These are phyloP conservation scores for Neurospora sp. DNA, from an alignment of 495 filamentous ascomycete species.

Conservation along the genomic window DNA sequence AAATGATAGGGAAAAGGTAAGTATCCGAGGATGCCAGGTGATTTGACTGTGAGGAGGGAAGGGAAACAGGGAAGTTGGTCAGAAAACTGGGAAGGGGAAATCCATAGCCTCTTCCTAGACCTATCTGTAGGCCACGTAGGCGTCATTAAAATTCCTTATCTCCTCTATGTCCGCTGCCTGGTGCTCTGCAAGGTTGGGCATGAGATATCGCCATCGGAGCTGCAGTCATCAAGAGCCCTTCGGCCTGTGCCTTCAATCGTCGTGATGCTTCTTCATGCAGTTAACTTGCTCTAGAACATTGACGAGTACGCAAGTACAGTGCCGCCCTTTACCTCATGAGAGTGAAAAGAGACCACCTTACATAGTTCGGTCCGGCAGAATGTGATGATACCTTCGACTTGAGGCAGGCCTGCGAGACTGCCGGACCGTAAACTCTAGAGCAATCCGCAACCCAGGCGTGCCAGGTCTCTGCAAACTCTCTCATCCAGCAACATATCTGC, in stretches of 20 bases:
- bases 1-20: not conserved
- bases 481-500: not conserved
- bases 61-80: not conserved
- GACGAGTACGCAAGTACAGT: not conserved
- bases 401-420: not conserved
- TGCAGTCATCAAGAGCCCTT: not conserved
- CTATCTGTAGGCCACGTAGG: not conserved
- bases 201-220: not conserved
- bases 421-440: not conserved
- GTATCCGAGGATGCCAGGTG: not conserved
- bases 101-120: not conserved
- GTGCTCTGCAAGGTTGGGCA: not conserved
- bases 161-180: not conserved
- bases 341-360: not conserved
- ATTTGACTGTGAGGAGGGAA: not conserved
- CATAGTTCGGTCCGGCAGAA: not conserved
- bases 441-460: not conserved
- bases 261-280: not conserved
- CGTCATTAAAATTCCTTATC: not conserved
- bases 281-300: not conserved
- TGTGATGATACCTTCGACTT: not conserved
- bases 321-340: not conserved
- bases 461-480: not conserved
- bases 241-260: too few species aligned
- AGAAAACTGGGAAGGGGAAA: not conserved